phyloP scores from a whole-genome alignment of 257 asterid species.

The Penstemon eatonii region DNA sequence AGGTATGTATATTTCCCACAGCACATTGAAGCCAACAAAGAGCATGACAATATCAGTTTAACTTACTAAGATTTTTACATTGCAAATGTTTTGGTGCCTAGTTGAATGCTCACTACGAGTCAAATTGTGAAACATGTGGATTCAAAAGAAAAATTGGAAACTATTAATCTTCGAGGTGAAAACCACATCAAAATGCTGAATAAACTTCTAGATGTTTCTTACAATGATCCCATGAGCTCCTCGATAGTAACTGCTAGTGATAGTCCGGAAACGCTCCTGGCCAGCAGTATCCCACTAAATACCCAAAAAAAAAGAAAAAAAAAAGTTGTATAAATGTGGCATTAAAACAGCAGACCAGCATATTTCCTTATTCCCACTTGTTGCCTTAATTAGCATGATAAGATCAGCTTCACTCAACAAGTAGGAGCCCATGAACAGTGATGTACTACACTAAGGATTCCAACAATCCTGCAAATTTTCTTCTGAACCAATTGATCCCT shows the following conservation, averaged over 20 bases:
- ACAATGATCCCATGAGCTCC: constrained; percentile 99
- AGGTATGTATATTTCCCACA: no score
- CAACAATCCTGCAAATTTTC: no score
- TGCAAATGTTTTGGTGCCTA: neutral
- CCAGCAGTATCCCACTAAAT: constrained; percentile 99
- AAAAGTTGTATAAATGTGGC: neutral
- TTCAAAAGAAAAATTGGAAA: no score
- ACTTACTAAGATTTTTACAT: neutral
- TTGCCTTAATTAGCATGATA: neutral
- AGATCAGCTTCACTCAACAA: no score
- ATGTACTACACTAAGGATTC: no score
- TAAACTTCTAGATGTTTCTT: constrained; percentile 37
- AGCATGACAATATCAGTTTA: neutral
- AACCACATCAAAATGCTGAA: neutral
- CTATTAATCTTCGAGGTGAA: no score
- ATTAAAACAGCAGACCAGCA: neutral
- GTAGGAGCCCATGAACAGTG: no score
- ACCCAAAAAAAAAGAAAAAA: constrained; percentile 23
- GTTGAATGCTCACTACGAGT: no score
- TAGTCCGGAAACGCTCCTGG: constrained; percentile 96
- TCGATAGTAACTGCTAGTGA: constrained; percentile 97
- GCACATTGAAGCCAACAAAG: neutral
- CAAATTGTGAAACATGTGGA: no score
- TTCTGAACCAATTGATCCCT: no score
- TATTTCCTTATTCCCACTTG: neutral